Percentiles rank a stretch among this genome's conserved stretches.
Evolutionary conservation across 2,329 filamentous ascomycete species (phyloP).

Genomic region (Fusarium miscanthi): DNA sequence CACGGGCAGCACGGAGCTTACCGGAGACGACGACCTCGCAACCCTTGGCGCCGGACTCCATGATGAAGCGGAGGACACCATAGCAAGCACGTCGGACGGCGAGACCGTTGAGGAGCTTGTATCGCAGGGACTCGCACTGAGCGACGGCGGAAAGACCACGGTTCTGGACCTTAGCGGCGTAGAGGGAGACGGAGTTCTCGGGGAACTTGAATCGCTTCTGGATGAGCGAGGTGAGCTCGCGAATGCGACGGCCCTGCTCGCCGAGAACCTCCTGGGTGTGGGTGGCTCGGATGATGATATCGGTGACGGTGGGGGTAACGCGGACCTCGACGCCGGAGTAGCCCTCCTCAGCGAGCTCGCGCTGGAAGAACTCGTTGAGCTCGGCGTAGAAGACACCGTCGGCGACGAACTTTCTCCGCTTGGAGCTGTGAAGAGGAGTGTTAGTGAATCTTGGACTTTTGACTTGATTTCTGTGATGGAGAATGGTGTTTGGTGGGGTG

Average conservation of each 20-base stretch:
- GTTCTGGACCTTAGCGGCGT: constrained; percentile 99
- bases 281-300: constrained; percentile 99
- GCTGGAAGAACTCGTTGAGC: constrained; percentile 99
- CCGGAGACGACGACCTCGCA: constrained; percentile 99
- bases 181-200: constrained; percentile 99
- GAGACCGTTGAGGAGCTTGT: constrained; percentile 99
- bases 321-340: constrained; percentile 99
- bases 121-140: constrained; percentile 99
- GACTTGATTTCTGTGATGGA: neutral
- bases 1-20: constrained; percentile 98
- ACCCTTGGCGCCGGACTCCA: constrained; percentile 99
- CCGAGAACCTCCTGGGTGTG: constrained; percentile 99
- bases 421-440: constrained; percentile 69
- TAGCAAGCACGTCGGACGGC: constrained; percentile 99
- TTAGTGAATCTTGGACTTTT: constrained; percentile 33
- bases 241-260: constrained; percentile 99
- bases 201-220: constrained; percentile 99
- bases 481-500: constrained; percentile 25
- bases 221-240: constrained; percentile 99
- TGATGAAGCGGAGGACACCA: constrained; percentile 99
- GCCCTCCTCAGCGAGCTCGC: constrained; percentile 99
- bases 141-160: constrained; percentile 99
- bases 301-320: constrained; percentile 99
- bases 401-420: constrained; percentile 93
- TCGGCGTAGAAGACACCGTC: constrained; percentile 99